Evolutionary conservation across 176 grass and related monocot genomes (phyloP), one percentile per base, ranked within the genome.

Genomic region (Rhynchospora pubera): DNA sequence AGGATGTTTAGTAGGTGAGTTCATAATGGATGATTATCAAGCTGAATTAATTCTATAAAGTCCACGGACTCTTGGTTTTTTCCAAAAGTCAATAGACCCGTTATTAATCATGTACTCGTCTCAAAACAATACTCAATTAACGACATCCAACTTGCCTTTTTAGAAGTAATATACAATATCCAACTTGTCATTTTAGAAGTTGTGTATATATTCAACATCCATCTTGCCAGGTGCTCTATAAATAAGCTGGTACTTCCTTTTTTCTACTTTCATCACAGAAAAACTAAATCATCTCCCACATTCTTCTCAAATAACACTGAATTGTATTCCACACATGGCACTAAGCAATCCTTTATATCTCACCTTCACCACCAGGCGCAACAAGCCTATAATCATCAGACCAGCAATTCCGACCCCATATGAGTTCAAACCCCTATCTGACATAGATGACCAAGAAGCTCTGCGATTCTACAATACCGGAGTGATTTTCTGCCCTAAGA

Each of bases 361-460:
- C 13, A 60, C 74, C 23, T 94, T 91, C 83, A 5, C 66, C 15
- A 84, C 85, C 4, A 57, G 44, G 44, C 79, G 85, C 50, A 13
- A 57, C 0, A 18, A 86, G 5, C 83, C 87, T 0, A 79, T 45
- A 59, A 62, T 89, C 18, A 32, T 91, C 2, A 9, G n/a, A 21
- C 91, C 86, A 0, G 61, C 84, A 0, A 7, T 4, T 15, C 70
- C 78, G 7, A 89, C 86, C 21, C 89, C 84, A 0, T 73, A 44
- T 0, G 84, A 91, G 65, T 73, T 77, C 9, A 93, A 91, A 46
- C 86, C 67, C 9, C 71, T 93, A 9, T 91, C 89, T 15, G 91
- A 93, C 82, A 83, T 91, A 65, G 91, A 93, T 58, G 91, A 89
- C 86, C 84, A 93, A 67, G 86, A 77, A 0, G 30, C 32, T 0